These are phyloP conservation scores for Melocanna baccifera DNA, from an alignment of 176 grass and related monocot species.

Conservation along the genomic window DNA sequence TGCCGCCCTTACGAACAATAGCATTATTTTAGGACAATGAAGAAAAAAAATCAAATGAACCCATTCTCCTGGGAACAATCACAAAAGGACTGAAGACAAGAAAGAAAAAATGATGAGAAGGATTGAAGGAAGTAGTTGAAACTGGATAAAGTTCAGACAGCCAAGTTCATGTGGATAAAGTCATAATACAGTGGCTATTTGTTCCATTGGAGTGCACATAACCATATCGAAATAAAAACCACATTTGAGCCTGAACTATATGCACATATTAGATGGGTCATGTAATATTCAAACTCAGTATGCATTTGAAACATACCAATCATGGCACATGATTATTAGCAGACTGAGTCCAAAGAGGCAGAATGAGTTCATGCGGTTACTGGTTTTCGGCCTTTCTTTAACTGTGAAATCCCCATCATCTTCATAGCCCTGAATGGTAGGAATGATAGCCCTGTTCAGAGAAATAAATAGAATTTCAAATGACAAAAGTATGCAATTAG, in stretches of 20 bases:
- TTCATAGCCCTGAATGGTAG: slow-evolving; percentile 96
- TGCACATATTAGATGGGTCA: not conserved
- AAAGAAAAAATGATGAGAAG: not conserved
- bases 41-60: not conserved
- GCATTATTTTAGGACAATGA: slow-evolving; percentile 18
- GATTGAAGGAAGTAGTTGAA: not conserved
- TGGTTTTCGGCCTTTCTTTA: slow-evolving; percentile 95
- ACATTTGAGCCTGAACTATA: not conserved
- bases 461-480: slow-evolving; percentile 35
- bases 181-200: not conserved
- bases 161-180: not conserved
- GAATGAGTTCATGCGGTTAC: slow-evolving; percentile 81
- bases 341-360: slow-evolving; percentile 92
- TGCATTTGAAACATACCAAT: slow-evolving; percentile 51
- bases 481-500: not conserved
- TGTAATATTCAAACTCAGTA: slow-evolving; percentile 8
- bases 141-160: not conserved
- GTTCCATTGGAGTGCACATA: not conserved
- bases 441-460: slow-evolving; percentile 95
- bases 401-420: slow-evolving; percentile 98
- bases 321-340: slow-evolving; percentile 77
- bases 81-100: not conserved
- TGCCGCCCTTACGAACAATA: slow-evolving; percentile 63
- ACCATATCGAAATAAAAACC: not conserved
- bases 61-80: not conserved